Conservation (phyloP, 176 grass and related monocot genomes). For the Dactylis glomerata region DNA sequence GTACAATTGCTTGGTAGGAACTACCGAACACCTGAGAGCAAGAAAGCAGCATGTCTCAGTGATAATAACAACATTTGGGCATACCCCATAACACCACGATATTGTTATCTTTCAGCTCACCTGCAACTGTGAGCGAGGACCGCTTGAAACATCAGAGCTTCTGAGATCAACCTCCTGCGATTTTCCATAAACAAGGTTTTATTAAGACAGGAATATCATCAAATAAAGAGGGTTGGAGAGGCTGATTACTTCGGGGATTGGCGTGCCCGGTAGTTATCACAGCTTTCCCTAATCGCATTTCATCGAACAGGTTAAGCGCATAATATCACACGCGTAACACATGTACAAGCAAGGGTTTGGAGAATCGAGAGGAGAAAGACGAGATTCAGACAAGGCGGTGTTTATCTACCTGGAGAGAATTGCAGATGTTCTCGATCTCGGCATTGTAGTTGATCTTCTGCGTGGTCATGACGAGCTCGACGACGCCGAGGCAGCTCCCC, state of each 20-base stretch:
- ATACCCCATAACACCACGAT: background rate
- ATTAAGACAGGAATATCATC: background rate
- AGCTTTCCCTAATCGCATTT: constrained; percentile 33
- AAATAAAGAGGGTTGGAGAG: constrained; percentile 21
- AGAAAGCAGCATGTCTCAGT: constrained; percentile 17
- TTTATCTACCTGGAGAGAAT: constrained; percentile 73
- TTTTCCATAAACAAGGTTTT: constrained; percentile 8
- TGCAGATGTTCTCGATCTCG: constrained; percentile 84
- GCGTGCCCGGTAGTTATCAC: constrained; percentile 40
- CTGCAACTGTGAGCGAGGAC: constrained; percentile 48
- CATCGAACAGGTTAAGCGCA: constrained; percentile 38
- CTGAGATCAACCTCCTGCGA: constrained; percentile 88
- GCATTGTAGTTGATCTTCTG: constrained; percentile 82
- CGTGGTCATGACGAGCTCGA: constrained; percentile 85
- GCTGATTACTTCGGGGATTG: constrained; percentile 51
- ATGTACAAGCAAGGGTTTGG: background rate
- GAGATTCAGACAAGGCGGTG: background rate
- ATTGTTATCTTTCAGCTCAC: constrained; percentile 37
- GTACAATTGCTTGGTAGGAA: constrained; percentile 57
- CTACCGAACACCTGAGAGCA: constrained; percentile 49
- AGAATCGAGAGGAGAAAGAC: background rate
- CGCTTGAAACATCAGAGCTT: constrained; percentile 45
- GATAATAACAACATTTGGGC: background rate
- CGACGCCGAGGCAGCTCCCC: constrained; percentile 70
- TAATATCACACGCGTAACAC: background rate